phyloP scores from a whole-genome alignment of 352 stramenopile genomes.

The Ochromonadaceae sp. region DNA sequence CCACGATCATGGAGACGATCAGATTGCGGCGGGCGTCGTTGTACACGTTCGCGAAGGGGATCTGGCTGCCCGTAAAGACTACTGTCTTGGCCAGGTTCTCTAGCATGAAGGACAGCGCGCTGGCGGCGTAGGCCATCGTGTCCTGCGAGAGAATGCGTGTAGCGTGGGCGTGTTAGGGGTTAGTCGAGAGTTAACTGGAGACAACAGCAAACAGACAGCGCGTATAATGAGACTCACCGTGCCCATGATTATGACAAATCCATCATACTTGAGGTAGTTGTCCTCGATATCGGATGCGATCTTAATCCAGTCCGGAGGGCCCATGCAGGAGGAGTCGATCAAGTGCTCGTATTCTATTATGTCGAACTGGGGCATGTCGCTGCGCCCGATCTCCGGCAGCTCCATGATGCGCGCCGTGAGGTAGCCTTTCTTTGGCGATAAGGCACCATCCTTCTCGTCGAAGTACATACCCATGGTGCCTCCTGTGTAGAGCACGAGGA shows the following conservation, averaged over 20 bases:
- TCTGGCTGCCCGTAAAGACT: constrained; percentile 84
- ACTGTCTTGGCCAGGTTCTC: constrained; percentile 87
- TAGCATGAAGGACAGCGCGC: constrained; percentile 89
- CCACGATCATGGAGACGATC: constrained; percentile 70
- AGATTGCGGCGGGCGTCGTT: constrained; percentile 89
- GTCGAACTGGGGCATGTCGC: constrained; percentile 20
- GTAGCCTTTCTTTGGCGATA: constrained; percentile 62
- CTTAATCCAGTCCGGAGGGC: constrained; percentile 64
- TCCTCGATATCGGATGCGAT: constrained; percentile 81
- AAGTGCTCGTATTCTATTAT: constrained; percentile 38
- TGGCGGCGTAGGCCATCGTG: constrained; percentile 92
- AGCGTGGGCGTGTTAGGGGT: too few relatives aligned
- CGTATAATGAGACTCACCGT: too few relatives aligned
- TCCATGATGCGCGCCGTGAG: constrained; percentile 50
- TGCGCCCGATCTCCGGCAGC: neutral
- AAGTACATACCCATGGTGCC: constrained; percentile 56
- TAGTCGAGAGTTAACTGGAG: too few relatives aligned
- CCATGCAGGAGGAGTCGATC: constrained; percentile 66
- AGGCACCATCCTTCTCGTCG: constrained; percentile 41
- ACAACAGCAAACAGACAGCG: too few relatives aligned
- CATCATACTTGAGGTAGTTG: constrained; percentile 84
- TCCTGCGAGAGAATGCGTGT: too few relatives aligned
- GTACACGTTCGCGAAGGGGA: constrained; percentile 83
- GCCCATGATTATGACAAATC: constrained; percentile 89
- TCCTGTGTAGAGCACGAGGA: constrained; percentile 67